Evolutionary conservation across 2,329 filamentous ascomycete species (phyloP), one percentile per base, ranked within the genome.

Genomic region (Botrytis aclada): DNA sequence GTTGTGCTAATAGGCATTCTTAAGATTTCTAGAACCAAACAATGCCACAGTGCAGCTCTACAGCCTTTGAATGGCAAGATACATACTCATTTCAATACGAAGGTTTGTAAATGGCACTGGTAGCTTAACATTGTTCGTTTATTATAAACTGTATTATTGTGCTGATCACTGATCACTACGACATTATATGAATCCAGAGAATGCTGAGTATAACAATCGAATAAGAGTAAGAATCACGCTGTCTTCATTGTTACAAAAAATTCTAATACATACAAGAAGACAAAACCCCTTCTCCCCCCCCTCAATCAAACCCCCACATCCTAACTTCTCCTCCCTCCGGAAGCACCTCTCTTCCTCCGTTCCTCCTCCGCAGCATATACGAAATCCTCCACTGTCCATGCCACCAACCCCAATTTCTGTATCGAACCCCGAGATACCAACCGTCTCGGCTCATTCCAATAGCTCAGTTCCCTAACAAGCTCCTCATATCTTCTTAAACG

Each of bases 291-390:
- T 3, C 18, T 10, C 5, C 16, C 4, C 7, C 18, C 5, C 5
- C 10, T 39, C 25, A 22, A 63, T 63, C n/a, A 34, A 43, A 41
- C 34, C 25, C 60, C 25, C 22, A n/a, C 39, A 9, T 18, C 14
- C 37, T n/a, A 39, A 61, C 0, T 2, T 5, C 10, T 1, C 45
- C n/a, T 3, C 16, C 9, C 3, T 22, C 0, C 18, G 9, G 37
- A 7, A 9, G 3, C 1, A 43, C 18, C 1, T 34, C 18, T 60
- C 56, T 34, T 32, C 29, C 51, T 29, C n/a, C n/a, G 14, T 54
- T 29, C 12, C 4, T 12, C 5, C 16, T 22, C 6, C n/a, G 37
- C 37, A 12, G 25, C n/a, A 20, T 29, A 9, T 14, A 22, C n/a
- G 3, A 63, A 32, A 20, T 4, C n/a, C 12, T 18, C 9, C 5